A percentile compares a stretch with the other conserved stretches of the same genome.
phyloP scores from a whole-genome alignment of 2,329 filamentous ascomycete genomes.

The Diplocarpon rosae region DNA sequence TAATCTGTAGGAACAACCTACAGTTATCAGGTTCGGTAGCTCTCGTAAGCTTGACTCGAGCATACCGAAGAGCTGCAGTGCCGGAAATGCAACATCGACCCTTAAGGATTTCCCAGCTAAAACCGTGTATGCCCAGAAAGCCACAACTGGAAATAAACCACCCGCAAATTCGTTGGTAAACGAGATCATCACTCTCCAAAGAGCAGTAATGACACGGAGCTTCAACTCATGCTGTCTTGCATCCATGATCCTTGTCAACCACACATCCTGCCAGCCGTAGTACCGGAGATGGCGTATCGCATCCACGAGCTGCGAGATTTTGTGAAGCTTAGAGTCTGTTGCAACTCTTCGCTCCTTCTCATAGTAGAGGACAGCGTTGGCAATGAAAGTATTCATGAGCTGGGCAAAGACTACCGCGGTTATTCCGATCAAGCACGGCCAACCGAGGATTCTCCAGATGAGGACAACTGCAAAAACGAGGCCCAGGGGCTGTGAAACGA shows the following conservation, averaged over 20 bases:
- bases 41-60: conserved; percentile 64
- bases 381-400: conserved; percentile 54
- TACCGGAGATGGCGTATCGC: conserved; percentile 25
- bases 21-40: conserved; percentile 63
- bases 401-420: conserved; percentile 60
- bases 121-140: conserved; percentile 72
- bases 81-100: conserved; percentile 78
- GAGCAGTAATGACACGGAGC: conserved; percentile 49
- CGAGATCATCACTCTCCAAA: conserved; percentile 52
- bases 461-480: conserved; percentile 64
- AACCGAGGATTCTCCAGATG: conserved; percentile 70
- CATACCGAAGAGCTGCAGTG: conserved; percentile 68
- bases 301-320: conserved; percentile 77
- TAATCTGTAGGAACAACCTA: conserved; percentile 21
- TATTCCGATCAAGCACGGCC: conserved; percentile 65
- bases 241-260: conserved; percentile 59
- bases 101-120: conserved; percentile 56
- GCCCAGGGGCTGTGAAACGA: conserved; percentile 67
- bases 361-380: conserved; percentile 53
- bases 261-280: conserved; percentile 67
- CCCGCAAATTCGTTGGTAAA: conserved; percentile 63
- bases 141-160: conserved; percentile 66
- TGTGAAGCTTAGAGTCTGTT: conserved; percentile 69
- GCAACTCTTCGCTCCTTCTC: conserved; percentile 61
- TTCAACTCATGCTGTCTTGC: conserved; percentile 57